Base-by-base conservation (phyloP, 2,329 filamentous ascomycete species). In the Fusarium continuum region DNA sequence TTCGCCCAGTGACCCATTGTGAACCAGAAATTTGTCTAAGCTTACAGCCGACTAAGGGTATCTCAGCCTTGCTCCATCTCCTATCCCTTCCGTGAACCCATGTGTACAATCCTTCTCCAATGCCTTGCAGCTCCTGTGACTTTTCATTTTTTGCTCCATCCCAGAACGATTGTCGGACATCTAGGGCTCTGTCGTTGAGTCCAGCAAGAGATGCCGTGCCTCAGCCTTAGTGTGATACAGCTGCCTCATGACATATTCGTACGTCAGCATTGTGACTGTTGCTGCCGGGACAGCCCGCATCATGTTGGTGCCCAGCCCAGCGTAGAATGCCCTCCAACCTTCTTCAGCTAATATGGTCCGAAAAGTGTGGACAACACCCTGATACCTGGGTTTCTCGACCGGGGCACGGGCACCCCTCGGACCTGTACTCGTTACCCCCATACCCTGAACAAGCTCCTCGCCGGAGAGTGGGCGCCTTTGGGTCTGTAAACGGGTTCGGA, bases 201-300 rank as follows among this genome's bases (percentile, higher is more conserved):
- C 59, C 6, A 68, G 44, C 46, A 62, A 50, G 17, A 69, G 61
- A 16, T 69, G 71, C 45, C 69, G 73, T 43, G 79, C 81, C 13
- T 79, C 75, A 3, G 70, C 62, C 67, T 79, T 79, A 23, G 75
- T 73, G 52, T 77, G 73, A 59, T 83, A 83, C 17, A 87, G 75
- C 51, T 78, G 74, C 47, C 81, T 78, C 85, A 87, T 87, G 44
- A 83, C 79, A 69, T 90, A 95, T 78, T 99, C 95, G 73, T 97
- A 99, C 11, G 94, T 98, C 73, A 98, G 83, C 90, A 99, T 96
- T 4, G 95, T 99, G 22, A 96, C 97, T 72, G 96, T 96, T 17
- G 95, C 94, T 19, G 95, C 93, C 26, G 95, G 95, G 11, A 99
- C 90, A 8, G 95, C 95, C 53, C 95, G 87, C 82, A 98, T 92